These are phyloP conservation scores for Corchorus olitorius DNA, from an alignment of 345 rosid genomes.

Conservation along the genomic window DNA sequence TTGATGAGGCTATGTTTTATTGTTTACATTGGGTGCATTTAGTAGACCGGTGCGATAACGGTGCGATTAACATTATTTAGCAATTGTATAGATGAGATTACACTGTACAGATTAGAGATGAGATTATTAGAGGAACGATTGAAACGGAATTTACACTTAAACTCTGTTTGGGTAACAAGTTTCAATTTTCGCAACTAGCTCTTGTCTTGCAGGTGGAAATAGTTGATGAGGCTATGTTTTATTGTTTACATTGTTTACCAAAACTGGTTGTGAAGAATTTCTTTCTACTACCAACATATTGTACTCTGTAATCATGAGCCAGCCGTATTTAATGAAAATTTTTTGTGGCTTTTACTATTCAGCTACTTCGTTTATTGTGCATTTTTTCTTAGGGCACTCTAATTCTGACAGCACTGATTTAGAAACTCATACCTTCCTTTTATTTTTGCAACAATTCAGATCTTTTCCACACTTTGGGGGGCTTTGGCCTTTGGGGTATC, in stretches of 20 bases:
- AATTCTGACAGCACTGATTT: background rate
- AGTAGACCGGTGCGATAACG: too few relatives aligned
- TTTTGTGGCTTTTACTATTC: background rate
- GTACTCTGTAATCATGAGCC: background rate
- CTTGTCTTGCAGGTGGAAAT: background rate
- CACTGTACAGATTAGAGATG: too few relatives aligned
- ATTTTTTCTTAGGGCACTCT: too few relatives aligned
- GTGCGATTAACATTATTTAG: too few relatives aligned
- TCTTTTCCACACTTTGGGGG: too few relatives aligned
- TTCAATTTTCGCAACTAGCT: too few relatives aligned
- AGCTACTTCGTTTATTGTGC: constrained; percentile 3
- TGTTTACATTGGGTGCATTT: background rate
- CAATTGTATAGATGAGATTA: too few relatives aligned
- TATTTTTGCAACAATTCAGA: too few relatives aligned
- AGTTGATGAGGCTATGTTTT: background rate
- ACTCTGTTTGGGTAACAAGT: too few relatives aligned
- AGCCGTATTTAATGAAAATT: background rate
- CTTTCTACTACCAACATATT: background rate
- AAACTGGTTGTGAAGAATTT: background rate
- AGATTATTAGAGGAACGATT: too few relatives aligned
- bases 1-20: background rate
- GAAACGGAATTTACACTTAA: too few relatives aligned
- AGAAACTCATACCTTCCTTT: background rate
- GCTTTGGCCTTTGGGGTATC: too few relatives aligned
- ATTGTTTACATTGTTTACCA: background rate